Evolutionary conservation across 352 stramenopile genomes (phyloP), one percentile per base, ranked within the genome.

Genomic region (Pythium phragmitis): DNA sequence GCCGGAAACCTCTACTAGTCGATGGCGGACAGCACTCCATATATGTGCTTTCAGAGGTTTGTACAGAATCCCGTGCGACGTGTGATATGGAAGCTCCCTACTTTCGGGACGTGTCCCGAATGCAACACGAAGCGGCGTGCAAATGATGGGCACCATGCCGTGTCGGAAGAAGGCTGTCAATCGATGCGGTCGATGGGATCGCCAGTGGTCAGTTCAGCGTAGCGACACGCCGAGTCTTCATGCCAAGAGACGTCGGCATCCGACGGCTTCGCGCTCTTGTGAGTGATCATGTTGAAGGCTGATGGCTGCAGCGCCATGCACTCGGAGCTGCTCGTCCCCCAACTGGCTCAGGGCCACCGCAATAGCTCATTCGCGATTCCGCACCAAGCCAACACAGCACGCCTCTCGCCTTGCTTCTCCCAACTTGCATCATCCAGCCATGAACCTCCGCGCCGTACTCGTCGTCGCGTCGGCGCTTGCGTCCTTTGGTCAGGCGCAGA

Each of bases 1-100:
- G 66, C 66, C 59, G 54, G 66, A 72, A 72, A 72, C 66, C 66
- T 68, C 26, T 47, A 6, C 59, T 61, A 62, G 8, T 41, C 23
- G 45, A 72, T 72, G 37, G 14, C 30, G 28, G 7, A 21, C 37
- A 33, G 28, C 30, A 60, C 45, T 30, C 41, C 28, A 58, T 23
- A 46, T 51, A 69, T 65, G 1, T 7, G 12, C 12, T 57, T 57
- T 46, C 11, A 67, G 52, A 71, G 52, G 57, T 53, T 11, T 26
- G 26, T 11, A 3, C 30, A 0, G 0, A 21, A 21, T 64, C 55
- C 58, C 65, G 65, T 72, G 65, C 23, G 65, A 72, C 55, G 37
- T 67, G 51, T 34, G 19, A 16, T 3, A 7, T 34, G 7, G 34
- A 4, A 30, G 21, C 2, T 19, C 8, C 13, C 26, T 23, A 41